phyloP scores from a whole-genome alignment of 2,329 filamentous ascomycete genomes.

The Aspergillus quadrilineatus region DNA sequence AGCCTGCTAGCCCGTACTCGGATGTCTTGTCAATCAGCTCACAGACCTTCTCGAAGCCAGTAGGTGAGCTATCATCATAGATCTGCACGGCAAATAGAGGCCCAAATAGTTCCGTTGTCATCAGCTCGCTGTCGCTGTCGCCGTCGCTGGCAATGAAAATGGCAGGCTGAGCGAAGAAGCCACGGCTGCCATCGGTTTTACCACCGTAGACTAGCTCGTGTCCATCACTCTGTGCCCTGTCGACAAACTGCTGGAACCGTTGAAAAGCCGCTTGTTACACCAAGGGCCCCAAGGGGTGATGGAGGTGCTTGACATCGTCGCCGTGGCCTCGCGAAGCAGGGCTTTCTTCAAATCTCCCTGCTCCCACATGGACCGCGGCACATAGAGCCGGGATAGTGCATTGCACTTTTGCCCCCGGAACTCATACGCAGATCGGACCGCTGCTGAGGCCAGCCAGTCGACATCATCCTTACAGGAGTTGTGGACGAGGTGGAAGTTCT shows the following conservation, averaged over 20 bases:
- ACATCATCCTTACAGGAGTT: conserved; percentile 64
- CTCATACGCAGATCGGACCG: conserved; percentile 80
- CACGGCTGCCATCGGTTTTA: conserved; percentile 69
- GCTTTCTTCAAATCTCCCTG: conserved; percentile 61
- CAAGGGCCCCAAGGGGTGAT: conserved; percentile 63
- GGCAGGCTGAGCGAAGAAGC: conserved; percentile 78
- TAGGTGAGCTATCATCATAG: conserved; percentile 63
- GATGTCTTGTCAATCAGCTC: conserved; percentile 51
- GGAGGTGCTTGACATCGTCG: neutral
- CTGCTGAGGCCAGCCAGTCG: conserved; percentile 73
- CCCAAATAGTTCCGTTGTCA: conserved; percentile 77
- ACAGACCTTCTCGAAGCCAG: conserved; percentile 50
- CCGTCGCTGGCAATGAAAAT: conserved; percentile 64
- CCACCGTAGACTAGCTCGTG: conserved; percentile 68
- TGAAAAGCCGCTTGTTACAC: conserved; percentile 78
- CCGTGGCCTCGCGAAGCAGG: conserved; percentile 52
- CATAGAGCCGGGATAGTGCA: conserved; percentile 74
- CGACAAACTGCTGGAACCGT: conserved; percentile 7
- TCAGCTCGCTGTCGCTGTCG: conserved; percentile 19
- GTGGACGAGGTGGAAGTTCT: conserved; percentile 87
- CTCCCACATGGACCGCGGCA: conserved; percentile 67
- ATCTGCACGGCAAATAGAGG: conserved; percentile 71
- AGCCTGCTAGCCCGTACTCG: conserved; percentile 37
- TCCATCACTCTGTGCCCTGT: conserved; percentile 63
- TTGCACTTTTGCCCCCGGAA: conserved; percentile 89